phyloP scores from a whole-genome alignment of 2,329 filamentous ascomycete species.

The Fusarium sp. region DNA sequence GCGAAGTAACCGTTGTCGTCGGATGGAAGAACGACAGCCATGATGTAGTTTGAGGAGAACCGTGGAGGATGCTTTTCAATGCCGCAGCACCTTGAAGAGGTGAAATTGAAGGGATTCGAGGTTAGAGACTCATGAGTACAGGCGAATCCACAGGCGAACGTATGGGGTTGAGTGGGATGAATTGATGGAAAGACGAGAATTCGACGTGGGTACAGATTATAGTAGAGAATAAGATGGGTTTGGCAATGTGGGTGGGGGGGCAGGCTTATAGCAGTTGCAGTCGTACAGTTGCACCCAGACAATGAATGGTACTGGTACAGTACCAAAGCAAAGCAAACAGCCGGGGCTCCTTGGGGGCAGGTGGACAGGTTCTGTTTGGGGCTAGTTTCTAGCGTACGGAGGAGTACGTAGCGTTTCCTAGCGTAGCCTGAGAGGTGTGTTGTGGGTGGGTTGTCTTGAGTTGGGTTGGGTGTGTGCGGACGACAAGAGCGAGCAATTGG shows the following conservation, averaged over 20 bases:
- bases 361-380: constrained; percentile 48
- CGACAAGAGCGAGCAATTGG: constrained; percentile 27
- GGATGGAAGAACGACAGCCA: constrained; percentile 71
- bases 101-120: constrained; percentile 24
- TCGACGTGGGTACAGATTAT: constrained; percentile 46
- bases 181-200: constrained; percentile 36
- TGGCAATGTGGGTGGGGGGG: constrained; percentile 50
- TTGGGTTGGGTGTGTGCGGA: constrained; percentile 28
- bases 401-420: constrained; percentile 36
- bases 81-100: constrained; percentile 44
- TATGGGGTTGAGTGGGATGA: constrained; percentile 21
- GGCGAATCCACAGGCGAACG: constrained; percentile 17
- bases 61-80: constrained; percentile 43
- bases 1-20: constrained; percentile 73
- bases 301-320: not conserved
- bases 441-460: constrained; percentile 32
- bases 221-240: constrained; percentile 45
- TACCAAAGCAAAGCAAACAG: constrained; percentile 35
- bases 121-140: constrained; percentile 47
- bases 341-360: constrained; percentile 43
- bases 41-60: constrained; percentile 52
- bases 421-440: constrained; percentile 15
- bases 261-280: constrained; percentile 49
- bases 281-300: constrained; percentile 19
- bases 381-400: constrained; percentile 45